Conservation (phyloP, 2,329 filamentous ascomycete genomes). For the Truncatella angustata region DNA sequence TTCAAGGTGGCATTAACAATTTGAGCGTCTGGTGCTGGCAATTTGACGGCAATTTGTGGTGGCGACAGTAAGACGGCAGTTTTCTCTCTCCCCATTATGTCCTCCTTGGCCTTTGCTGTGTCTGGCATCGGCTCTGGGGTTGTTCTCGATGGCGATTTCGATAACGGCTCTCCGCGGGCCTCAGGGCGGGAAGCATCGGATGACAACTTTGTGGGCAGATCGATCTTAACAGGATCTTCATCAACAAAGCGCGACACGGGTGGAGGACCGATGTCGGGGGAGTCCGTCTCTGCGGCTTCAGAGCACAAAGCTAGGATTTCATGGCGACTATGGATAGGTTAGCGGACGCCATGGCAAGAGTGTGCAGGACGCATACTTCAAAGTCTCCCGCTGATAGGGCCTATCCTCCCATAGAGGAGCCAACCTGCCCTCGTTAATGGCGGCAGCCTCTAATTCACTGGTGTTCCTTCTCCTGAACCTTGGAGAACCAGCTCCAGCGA, state of each 20-base stretch:
- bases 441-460: conserved; percentile 50
- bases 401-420: conserved; percentile 71
- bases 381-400: conserved; percentile 62
- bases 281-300: conserved; percentile 52
- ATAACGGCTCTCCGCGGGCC: conserved; percentile 13
- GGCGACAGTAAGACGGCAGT: too few species aligned
- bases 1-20: conserved; percentile 51
- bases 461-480: conserved; percentile 56
- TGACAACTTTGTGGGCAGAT: conserved; percentile 38
- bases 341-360: background rate
- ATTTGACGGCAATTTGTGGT: too few species aligned
- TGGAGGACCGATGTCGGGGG: conserved; percentile 67
- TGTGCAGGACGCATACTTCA: conserved; percentile 50
- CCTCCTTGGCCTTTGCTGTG: background rate
- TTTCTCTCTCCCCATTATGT: conserved; percentile 11
- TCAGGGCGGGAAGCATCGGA: conserved; percentile 12
- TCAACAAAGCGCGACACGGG: conserved; percentile 59
- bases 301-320: conserved; percentile 61
- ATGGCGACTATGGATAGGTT: conserved; percentile 46
- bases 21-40: conserved; percentile 13
- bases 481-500: conserved; percentile 47
- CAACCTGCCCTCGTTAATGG: conserved; percentile 53
- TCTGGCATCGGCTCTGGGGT: background rate
- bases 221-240: conserved; percentile 51
- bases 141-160: conserved; percentile 5